phyloP scores from a whole-genome alignment of 257 asterid species.

The Nyctanthes arbortristis region DNA sequence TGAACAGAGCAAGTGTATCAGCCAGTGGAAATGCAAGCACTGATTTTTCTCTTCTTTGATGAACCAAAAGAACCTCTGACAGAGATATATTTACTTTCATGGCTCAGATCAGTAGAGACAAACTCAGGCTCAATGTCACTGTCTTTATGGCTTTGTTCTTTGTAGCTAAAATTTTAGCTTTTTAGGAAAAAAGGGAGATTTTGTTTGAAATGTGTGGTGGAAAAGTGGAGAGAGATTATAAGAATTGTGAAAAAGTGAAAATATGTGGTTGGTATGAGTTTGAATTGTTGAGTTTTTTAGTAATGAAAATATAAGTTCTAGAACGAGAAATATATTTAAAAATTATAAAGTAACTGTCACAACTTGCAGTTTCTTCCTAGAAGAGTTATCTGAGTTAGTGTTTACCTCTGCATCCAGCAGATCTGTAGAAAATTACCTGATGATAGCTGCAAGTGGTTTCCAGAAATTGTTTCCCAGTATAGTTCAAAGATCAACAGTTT shows the following conservation, averaged over 20 bases:
- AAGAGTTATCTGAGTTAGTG: neutral
- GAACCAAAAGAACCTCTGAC: neutral
- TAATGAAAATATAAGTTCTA: no score
- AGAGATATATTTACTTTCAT: neutral
- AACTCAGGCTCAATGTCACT: neutral
- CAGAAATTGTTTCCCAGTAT: neutral
- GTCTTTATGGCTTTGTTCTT: neutral
- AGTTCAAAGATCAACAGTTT: neutral
- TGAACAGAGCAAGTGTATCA: neutral
- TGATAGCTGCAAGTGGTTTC: neutral
- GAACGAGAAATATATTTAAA: no score
- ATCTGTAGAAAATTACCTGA: neutral
- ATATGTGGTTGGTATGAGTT: no score
- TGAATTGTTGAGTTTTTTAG: no score
- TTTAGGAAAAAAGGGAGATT: no score
- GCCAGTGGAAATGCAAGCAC: neutral
- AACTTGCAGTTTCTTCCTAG: neutral
- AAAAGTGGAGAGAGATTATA: no score
- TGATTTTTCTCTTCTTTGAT: neutral
- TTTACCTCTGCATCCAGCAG: neutral
- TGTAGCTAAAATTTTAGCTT: no score
- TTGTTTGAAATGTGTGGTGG: no score
- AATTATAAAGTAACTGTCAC: neutral
- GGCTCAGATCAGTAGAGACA: slow-evolving; percentile 3
- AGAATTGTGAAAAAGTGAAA: no score